These are phyloP conservation scores for Vachellia pachyceras DNA, from an alignment of 306 rosid species.

Conservation along the genomic window DNA sequence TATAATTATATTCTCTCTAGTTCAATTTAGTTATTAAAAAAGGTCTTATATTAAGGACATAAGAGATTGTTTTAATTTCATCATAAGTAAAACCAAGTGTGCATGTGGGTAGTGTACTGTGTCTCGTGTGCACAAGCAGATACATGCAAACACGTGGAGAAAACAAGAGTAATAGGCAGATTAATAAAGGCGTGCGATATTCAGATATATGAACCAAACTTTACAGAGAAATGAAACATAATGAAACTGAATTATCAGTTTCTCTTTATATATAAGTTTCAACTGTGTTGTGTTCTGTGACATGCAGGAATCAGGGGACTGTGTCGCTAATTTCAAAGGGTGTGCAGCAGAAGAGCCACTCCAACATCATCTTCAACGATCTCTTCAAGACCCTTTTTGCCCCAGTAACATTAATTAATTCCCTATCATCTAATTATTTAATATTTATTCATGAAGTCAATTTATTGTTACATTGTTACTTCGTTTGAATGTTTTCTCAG, in stretches of 20 bases:
- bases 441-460: too few species aligned
- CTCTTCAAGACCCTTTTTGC: constrained; percentile 45
- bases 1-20: too few species aligned
- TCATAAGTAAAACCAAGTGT: not conserved
- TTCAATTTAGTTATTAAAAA: too few species aligned
- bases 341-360: constrained; percentile 45
- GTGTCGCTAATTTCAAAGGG: constrained; percentile 12
- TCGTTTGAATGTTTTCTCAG: constrained; percentile 31
- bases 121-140: not conserved
- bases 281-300: constrained; percentile 1
- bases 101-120: not conserved
- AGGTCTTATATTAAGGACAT: too few species aligned
- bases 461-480: too few species aligned
- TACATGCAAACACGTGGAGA: not conserved
- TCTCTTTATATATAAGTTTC: not conserved
- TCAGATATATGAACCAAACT: too few species aligned
- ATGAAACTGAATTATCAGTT: not conserved
- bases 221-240: not conserved
- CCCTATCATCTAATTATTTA: too few species aligned
- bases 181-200: too few species aligned
- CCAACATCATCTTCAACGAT: constrained; percentile 65
- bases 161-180: not conserved
- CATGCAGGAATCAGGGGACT: constrained; percentile 50
- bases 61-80: too few species aligned
- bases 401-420: constrained; percentile 42